Percentiles rank a stretch among this genome's conserved stretches.
phyloP scores from a whole-genome alignment of 2,329 filamentous ascomycete genomes.

The Diaporthe capsici region DNA sequence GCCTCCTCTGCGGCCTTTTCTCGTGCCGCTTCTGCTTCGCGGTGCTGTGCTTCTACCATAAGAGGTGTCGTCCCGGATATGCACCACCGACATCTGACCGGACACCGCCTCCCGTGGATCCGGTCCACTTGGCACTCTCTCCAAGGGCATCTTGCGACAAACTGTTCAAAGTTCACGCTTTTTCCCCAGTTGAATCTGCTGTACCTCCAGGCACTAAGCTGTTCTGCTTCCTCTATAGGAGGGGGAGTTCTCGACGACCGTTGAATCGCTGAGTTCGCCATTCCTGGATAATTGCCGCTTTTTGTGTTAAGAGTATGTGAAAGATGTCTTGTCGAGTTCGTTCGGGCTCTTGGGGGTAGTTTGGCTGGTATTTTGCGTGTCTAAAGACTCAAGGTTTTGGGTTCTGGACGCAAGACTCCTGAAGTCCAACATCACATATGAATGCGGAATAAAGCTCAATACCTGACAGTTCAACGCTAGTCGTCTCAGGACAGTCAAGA shows the following conservation, averaged over 20 bases:
- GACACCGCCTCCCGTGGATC: not conserved
- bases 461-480: not conserved
- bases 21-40: not conserved
- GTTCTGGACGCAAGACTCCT: not conserved
- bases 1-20: not conserved
- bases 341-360: not conserved
- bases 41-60: not conserved
- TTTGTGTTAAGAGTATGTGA: not conserved
- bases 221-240: not conserved
- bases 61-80: not conserved
- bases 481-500: too few relatives aligned
- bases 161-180: not conserved
- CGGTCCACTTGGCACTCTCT: not conserved
- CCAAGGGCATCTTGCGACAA: not conserved
- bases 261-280: not conserved
- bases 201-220: not conserved
- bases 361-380: not conserved
- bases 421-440: too few relatives aligned
- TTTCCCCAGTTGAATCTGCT: not conserved
- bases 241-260: not conserved
- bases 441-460: not conserved
- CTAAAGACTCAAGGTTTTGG: not conserved
- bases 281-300: not conserved
- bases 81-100: not conserved
- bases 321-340: not conserved